Evolutionary conservation across 2,329 filamentous ascomycete genomes (phyloP).

Genomic region (Huntiella moniliformis): DNA sequence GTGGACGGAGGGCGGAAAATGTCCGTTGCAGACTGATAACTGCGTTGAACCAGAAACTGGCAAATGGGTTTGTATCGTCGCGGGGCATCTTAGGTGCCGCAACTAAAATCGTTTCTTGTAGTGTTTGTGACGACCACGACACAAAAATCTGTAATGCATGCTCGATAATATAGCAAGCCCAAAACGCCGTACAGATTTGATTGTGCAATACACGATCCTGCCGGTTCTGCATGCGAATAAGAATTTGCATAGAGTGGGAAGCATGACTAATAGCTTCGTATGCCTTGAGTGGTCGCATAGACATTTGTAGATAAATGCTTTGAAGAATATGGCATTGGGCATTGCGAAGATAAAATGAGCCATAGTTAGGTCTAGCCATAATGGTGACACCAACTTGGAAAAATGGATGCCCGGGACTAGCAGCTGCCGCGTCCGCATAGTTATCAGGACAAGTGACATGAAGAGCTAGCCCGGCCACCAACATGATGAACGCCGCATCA

Average conservation of each 20-base stretch:
- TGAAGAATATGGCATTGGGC: conserved; percentile 13
- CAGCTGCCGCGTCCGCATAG: conserved; percentile 2
- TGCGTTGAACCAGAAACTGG: conserved; percentile 14
- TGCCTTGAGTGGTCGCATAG: conserved; percentile 13
- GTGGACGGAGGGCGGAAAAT: conserved; percentile 12
- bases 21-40: conserved; percentile 14
- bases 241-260: conserved; percentile 7
- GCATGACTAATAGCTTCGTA: conserved; percentile 13
- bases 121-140: conserved; percentile 12
- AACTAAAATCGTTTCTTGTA: conserved; percentile 9
- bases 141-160: conserved; percentile 14
- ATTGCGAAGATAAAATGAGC: not conserved
- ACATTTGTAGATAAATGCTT: conserved; percentile 13
- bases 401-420: conserved; percentile 10
- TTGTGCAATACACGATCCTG: conserved; percentile 5
- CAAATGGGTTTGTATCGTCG: not conserved
- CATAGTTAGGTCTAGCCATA: not conserved
- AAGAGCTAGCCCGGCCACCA: conserved; percentile 12
- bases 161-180: conserved; percentile 15
- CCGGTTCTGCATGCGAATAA: conserved; percentile 7
- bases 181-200: conserved; percentile 14
- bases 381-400: conserved; percentile 12
- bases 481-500: conserved; percentile 11
- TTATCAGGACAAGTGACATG: conserved; percentile 6
- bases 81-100: not conserved